Conservation (phyloP, 306 rosid genomes). For the Herpetospermum pedunculosum region DNA sequence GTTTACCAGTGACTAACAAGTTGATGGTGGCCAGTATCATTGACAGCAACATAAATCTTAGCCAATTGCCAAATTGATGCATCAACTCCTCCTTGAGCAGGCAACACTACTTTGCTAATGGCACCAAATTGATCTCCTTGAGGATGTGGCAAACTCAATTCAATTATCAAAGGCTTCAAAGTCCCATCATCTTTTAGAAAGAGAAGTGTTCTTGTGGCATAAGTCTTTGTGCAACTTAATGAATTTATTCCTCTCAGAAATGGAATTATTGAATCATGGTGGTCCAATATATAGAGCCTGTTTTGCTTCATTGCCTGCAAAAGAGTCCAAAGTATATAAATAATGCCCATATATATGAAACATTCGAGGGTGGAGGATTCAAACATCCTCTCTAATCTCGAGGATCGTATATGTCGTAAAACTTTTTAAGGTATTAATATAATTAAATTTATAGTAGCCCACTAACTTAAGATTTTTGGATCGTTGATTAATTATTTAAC, state of each 20-base stretch:
- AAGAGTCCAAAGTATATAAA: not conserved
- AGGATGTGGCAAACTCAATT: not conserved
- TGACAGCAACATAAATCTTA: not conserved
- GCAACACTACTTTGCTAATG: constrained; percentile 35
- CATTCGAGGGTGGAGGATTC: too few species aligned
- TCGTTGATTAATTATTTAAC: too few species aligned
- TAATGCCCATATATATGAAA: not conserved
- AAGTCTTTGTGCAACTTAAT: not conserved
- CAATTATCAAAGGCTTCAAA: not conserved
- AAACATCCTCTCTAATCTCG: too few species aligned
- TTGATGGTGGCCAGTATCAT: constrained; percentile 43
- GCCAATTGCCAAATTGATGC: constrained; percentile 36
- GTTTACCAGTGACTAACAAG: constrained; percentile 12
- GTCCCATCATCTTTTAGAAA: constrained; percentile 46
- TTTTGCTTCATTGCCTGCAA: constrained; percentile 39
- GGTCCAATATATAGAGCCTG: constrained; percentile 49
- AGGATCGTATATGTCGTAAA: too few species aligned
- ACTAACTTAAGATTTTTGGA: too few species aligned
- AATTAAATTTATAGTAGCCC: too few species aligned
- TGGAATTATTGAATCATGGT: constrained; percentile 50
- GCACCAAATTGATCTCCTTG: constrained; percentile 22
- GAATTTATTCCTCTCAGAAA: constrained; percentile 30
- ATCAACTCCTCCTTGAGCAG: constrained; percentile 38
- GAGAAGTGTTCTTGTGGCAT: constrained; percentile 37
- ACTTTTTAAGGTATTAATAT: too few species aligned